Evolutionary conservation across 2,329 filamentous ascomycete species (phyloP), one percentile per base, ranked within the genome.

Genomic region (Tolypocladium inflatum): DNA sequence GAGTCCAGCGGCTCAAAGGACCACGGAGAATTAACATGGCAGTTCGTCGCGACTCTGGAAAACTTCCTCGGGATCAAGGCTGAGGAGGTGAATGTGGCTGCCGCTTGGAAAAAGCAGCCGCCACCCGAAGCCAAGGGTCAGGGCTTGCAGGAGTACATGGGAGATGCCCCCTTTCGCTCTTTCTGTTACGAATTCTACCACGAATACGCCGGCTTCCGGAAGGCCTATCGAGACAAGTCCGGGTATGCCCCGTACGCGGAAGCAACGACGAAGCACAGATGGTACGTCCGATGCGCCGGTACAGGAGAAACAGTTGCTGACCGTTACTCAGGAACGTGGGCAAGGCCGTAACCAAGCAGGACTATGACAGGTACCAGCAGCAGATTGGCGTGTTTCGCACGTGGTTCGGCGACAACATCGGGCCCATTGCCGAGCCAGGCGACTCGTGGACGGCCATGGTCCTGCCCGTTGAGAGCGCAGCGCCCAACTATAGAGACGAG

Each of bases 161-260:
- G 58, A 37, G 58, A 69, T 70, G 66, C 66, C 3, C 63, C 68
- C 1, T 72, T 70, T 37, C 58, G 60, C 2, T 64, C 64, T 1
- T 70, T 69, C 55, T 71, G 68, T 55, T 68, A 70, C 60, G 70
- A 71, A 9, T 72, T 70, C 55, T 71, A 67, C 55, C 63, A 69
- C 45, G 56, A 63, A 6, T 72, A 70, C 56, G 61, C 66, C 19
- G 50, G 56, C 0, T 74, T 74, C 35, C 63, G 66, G 26, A 33
- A 59, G 1, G 59, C 60, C 1, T 74, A 70, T 39, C 41, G 48
- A 13, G 35, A 62, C 35, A 64, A 62, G 23, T 68, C 68, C 39
- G 59, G 63, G 5, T 60, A 55, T 3, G 52, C 63, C 37, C 65
- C 71, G 0, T 71, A 66, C 39, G n/a, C 64, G 7, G 72, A 74